Conservation (phyloP, 2,329 filamentous ascomycete species). For the Metarhizium rileyi region DNA sequence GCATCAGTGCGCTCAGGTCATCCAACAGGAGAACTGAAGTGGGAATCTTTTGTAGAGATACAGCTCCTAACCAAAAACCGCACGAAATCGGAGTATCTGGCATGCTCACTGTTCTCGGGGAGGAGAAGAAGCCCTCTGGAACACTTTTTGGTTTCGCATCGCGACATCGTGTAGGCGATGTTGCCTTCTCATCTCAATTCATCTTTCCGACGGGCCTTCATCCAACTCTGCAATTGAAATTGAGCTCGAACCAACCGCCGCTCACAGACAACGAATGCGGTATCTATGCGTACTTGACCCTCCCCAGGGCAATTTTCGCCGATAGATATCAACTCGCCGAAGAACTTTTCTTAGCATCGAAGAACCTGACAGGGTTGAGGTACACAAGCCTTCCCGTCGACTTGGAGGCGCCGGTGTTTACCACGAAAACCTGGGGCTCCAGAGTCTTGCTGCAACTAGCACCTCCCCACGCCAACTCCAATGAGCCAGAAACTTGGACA, state of each 20-base stretch:
- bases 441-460: conserved; percentile 66
- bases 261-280: conserved; percentile 52
- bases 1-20: conserved; percentile 30
- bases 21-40: conserved; percentile 59
- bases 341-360: conserved; percentile 66
- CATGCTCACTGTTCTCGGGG: conserved; percentile 66
- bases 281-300: conserved; percentile 70
- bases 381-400: conserved; percentile 70
- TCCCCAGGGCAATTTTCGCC: conserved; percentile 72
- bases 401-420: conserved; percentile 83
- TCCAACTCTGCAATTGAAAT: conserved; percentile 61
- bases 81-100: conserved; percentile 74
- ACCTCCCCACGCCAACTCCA: conserved; percentile 29
- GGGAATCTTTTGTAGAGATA: conserved; percentile 63
- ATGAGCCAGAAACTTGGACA: conserved; percentile 43
- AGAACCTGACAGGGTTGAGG: conserved; percentile 62
- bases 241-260: conserved; percentile 44
- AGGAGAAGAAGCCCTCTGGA: conserved; percentile 61
- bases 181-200: conserved; percentile 55
- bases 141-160: conserved; percentile 78
- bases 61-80: conserved; percentile 46
- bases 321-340: conserved; percentile 81
- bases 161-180: conserved; percentile 54
- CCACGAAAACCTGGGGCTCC: conserved; percentile 68
- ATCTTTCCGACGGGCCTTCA: conserved; percentile 70